Percentiles rank a stretch among this genome's conserved stretches.
These are phyloP conservation scores for Metschnikowia amazonensis DNA, from an alignment of 805 yeast genomes.

Conservation along the genomic window DNA sequence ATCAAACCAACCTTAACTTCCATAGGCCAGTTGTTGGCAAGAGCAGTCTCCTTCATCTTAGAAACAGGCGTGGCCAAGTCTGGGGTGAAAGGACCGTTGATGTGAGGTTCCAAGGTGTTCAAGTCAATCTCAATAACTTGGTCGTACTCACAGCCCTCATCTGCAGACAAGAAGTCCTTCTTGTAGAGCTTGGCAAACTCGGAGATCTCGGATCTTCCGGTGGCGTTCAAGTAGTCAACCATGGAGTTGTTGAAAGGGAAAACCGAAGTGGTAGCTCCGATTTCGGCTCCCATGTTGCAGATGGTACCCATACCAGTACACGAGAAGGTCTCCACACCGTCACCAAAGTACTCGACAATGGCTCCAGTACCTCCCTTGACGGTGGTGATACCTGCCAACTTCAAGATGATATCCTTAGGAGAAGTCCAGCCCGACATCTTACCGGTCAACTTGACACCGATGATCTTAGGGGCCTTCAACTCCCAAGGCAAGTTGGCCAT, in stretches of 20 bases:
- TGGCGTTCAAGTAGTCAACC: slow-evolving; percentile 80
- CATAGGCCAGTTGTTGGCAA: slow-evolving; percentile 86
- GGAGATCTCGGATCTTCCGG: slow-evolving; percentile 81
- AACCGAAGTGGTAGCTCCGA: slow-evolving; percentile 96
- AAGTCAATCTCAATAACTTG: slow-evolving; percentile 88
- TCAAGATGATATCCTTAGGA: slow-evolving; percentile 92
- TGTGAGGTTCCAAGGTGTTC: slow-evolving; percentile 86
- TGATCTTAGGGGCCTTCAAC: slow-evolving; percentile 91
- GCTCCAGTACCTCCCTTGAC: slow-evolving; percentile 98
- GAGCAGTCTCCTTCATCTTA: slow-evolving; percentile 77
- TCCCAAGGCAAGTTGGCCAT: slow-evolving; percentile 96
- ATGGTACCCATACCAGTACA: slow-evolving; percentile 99
- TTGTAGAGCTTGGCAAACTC: slow-evolving; percentile 71
- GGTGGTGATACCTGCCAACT: slow-evolving; percentile 89
- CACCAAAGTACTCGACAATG: slow-evolving; percentile 95
- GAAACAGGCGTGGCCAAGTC: slow-evolving; percentile 96
- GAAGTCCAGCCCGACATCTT: slow-evolving; percentile 92
- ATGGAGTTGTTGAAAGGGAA: slow-evolving; percentile 95
- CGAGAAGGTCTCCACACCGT: slow-evolving; percentile 86
- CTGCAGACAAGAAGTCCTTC: slow-evolving; percentile 70
- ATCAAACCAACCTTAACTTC: slow-evolving; percentile 92
- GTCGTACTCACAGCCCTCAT: slow-evolving; percentile 90
- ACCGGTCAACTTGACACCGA: slow-evolving; percentile 95
- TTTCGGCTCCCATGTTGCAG: slow-evolving; percentile 99
- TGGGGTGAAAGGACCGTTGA: slow-evolving; percentile 98